A percentile compares a stretch with the other conserved stretches of the same genome.
Evolutionary conservation across 345 rosid genomes (phyloP).

Genomic region (Jatropha curcas): DNA sequence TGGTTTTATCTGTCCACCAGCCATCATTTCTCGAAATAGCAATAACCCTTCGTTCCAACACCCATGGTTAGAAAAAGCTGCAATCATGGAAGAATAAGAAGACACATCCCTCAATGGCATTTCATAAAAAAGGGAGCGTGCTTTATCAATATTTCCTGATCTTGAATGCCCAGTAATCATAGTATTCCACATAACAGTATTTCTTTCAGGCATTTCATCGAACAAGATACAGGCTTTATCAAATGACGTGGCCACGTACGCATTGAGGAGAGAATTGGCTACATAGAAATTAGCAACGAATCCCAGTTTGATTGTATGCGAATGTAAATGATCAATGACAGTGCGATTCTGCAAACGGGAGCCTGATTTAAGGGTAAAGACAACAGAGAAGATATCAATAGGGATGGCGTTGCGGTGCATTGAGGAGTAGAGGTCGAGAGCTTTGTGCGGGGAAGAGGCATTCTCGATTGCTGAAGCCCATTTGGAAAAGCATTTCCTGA

Average conservation of each 20-base stretch:
- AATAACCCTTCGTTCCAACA: conserved; percentile 25
- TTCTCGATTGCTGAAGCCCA: conserved; percentile 35
- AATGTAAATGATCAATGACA: conserved; percentile 35
- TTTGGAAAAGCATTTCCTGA: conserved; percentile 8
- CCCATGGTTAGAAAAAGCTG: conserved; percentile 30
- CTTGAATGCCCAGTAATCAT: conserved; percentile 39
- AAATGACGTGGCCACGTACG: conserved; percentile 23
- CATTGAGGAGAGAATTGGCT: conserved; percentile 33
- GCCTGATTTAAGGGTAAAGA: conserved; percentile 34
- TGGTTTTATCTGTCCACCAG: conserved; percentile 13
- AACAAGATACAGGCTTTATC: conserved; percentile 29
- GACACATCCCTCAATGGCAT: conserved; percentile 34
- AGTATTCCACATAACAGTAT: conserved; percentile 36
- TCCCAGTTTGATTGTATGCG: conserved; percentile 33
- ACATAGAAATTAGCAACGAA: conserved; percentile 29
- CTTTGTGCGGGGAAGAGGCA: conserved; percentile 32
- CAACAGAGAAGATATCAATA: conserved; percentile 32
- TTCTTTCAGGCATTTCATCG: conserved; percentile 39
- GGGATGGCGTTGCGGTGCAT: conserved; percentile 36
- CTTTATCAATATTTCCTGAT: conserved; percentile 27
- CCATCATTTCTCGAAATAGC: conserved; percentile 41
- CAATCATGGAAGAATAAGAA: conserved; percentile 45
- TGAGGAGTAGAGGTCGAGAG: conserved; percentile 24
- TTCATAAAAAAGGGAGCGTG: conserved; percentile 25
- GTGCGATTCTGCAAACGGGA: conserved; percentile 10